These are phyloP conservation scores for Aspergillus homomorphus DNA, from an alignment of 495 filamentous ascomycete species.

Conservation along the genomic window DNA sequence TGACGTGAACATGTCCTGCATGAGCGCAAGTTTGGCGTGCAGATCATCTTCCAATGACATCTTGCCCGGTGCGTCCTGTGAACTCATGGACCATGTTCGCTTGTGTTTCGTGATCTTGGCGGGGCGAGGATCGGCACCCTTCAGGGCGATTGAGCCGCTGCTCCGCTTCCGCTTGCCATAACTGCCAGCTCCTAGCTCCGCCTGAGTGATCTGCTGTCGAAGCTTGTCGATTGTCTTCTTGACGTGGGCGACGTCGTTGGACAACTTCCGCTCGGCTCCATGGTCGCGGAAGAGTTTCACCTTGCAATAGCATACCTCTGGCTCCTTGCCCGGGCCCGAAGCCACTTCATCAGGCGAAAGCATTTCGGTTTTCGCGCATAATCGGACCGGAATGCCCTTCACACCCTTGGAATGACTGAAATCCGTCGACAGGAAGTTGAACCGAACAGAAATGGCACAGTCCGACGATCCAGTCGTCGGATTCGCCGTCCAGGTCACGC, in stretches of 20 bases:
- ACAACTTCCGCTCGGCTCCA: conserved; percentile 90
- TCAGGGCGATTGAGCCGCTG: conserved; percentile 52
- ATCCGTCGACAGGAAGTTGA: conserved; percentile 97
- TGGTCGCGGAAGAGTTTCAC: conserved; percentile 97
- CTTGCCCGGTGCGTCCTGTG: conserved; percentile 66
- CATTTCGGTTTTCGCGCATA: conserved; percentile 85
- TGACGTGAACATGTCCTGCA: conserved; percentile 96
- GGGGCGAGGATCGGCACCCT: conserved; percentile 50
- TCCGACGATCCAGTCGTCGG: conserved; percentile 57
- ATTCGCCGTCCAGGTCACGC: conserved; percentile 78
- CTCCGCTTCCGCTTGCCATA: conserved; percentile 82
- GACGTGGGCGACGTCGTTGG: conserved; percentile 89
- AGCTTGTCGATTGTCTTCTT: conserved; percentile 94
- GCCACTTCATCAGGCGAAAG: conserved; percentile 45
- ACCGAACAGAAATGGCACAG: conserved; percentile 81
- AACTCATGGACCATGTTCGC: conserved; percentile 94
- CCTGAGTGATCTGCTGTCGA: conserved; percentile 83
- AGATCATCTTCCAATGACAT: conserved; percentile 81
- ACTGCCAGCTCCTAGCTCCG: conserved; percentile 83
- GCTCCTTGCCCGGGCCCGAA: conserved; percentile 35
- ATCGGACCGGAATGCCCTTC: conserved; percentile 87
- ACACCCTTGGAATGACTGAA: conserved; percentile 98
- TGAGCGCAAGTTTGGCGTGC: conserved; percentile 73
- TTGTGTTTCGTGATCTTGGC: conserved; percentile 87
- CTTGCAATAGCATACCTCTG: conserved; percentile 89